A percentile compares a stretch with the other conserved stretches of the same genome.
These are phyloP conservation scores for Colletotrichum phormii DNA, from an alignment of 2,329 filamentous ascomycete genomes.

Conservation along the genomic window DNA sequence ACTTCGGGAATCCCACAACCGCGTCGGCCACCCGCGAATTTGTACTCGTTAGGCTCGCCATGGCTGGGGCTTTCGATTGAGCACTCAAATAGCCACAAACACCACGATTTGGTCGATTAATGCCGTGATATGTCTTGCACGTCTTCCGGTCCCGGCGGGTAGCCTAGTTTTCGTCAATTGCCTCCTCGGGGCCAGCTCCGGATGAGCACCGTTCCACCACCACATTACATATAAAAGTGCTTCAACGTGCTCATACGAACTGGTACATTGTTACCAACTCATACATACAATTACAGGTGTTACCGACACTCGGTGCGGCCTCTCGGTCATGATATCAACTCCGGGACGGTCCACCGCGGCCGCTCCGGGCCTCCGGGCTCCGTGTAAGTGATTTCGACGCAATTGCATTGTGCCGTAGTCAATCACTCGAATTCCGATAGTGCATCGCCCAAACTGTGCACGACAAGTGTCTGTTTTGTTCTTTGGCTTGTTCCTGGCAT, in stretches of 20 bases:
- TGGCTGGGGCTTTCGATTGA: conserved; percentile 51
- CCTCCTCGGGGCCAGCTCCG: conserved; percentile 33
- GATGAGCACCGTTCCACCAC: conserved; percentile 18
- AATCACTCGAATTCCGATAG: not conserved
- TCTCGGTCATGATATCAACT: conserved; percentile 29
- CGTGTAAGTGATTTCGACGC: conserved; percentile 34
- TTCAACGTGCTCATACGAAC: not conserved
- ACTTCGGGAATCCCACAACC: conserved; percentile 44
- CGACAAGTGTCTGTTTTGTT: conserved; percentile 20
- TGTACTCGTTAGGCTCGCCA: conserved; percentile 73
- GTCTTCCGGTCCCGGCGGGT: conserved; percentile 16
- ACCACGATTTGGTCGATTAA: conserved; percentile 12
- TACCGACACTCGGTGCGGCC: not conserved
- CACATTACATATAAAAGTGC: conserved; percentile 2
- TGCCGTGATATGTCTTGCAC: conserved; percentile 2
- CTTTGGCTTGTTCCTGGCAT: conserved; percentile 22
- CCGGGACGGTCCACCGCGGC: conserved; percentile 9
- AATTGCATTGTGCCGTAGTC: not conserved
- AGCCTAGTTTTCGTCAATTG: conserved; percentile 28
- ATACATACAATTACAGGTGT: conserved; percentile 1
- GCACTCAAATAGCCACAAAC: conserved; percentile 42
- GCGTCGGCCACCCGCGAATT: conserved; percentile 63
- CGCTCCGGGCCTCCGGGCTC: conserved; percentile 16
- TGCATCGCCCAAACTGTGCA: conserved; percentile 19
- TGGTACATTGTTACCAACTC: too few species aligned